A percentile compares a stretch with the other conserved stretches of the same genome.
Evolutionary conservation across 345 rosid species (phyloP).

Genomic region (Salix udensis): DNA sequence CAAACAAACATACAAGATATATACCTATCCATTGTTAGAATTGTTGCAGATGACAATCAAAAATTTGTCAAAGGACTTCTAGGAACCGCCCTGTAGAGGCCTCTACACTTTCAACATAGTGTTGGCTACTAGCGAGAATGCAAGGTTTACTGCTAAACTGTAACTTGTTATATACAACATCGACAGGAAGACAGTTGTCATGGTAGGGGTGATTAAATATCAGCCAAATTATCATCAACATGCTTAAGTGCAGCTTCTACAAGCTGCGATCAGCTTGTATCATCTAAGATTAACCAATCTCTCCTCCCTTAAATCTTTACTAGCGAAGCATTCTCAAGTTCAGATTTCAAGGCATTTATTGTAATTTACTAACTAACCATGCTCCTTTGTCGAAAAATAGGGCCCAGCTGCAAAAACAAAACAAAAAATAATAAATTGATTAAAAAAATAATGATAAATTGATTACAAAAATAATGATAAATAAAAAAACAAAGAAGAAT

Average conservation of each 20-base stretch:
- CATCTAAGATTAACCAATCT: conserved; percentile 41
- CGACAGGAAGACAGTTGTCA: conserved; percentile 47
- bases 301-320: conserved; percentile 9
- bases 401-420: conserved; percentile 25
- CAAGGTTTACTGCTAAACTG: conserved; percentile 54
- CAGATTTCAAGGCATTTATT: conserved; percentile 16
- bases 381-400: conserved; percentile 24
- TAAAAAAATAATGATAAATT: not conserved
- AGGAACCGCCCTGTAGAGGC: conserved; percentile 48
- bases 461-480: not conserved
- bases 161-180: conserved; percentile 51
- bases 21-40: conserved; percentile 71
- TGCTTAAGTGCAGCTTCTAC: conserved; percentile 71
- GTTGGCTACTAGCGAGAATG: conserved; percentile 34
- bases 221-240: conserved; percentile 56
- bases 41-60: conserved; percentile 35
- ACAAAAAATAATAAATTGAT: not conserved
- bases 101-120: conserved; percentile 45
- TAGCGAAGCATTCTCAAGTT: conserved; percentile 1
- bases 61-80: conserved; percentile 57
- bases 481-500: not conserved
- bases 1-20: conserved; percentile 16
- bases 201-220: conserved; percentile 43
- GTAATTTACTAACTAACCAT: conserved; percentile 1
- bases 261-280: conserved; percentile 59